Base-by-base conservation (phyloP, 345 rosid species). In the Punica granatum region DNA sequence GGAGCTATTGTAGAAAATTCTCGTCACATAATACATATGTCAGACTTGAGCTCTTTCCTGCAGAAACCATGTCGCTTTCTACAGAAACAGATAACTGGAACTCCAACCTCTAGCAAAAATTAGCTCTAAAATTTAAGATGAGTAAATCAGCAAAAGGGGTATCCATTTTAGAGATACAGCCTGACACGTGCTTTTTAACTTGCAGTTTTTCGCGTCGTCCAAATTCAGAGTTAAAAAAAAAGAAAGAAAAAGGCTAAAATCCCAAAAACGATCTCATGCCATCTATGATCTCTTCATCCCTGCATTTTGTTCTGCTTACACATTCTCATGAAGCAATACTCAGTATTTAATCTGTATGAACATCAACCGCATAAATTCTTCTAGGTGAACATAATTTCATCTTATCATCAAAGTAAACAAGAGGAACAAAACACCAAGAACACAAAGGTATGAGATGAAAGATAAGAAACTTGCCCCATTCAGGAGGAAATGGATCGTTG, bases 401-500 rank as follows among this genome's bases (percentile, higher is more conserved):
- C 5, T n/a, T 6, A 7, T 44, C 51, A 44, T 44, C 15, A 44
- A 44, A n/a, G 18, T 18, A 44, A 44, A 7, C 21, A 44, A 18
- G 51, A 7, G 2, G 51, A 44, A 44, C 6, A 44, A 44, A 44
- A 6, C 51, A 2, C 51, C n/a, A 12, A 44, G 48, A 0, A n/a
- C n/a, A n/a, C n/a, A 26, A 62, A 42, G 1, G 23, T 35, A 7
- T 42, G 31, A 62, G 37, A 58, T 53, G n/a, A n/a, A n/a, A n/a
- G 58, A 72, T 25, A 36, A 10, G 66, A 54, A 36, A 76, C 78
- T 81, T 86, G 64, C 99, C 99, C 99, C 99, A 94, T 82, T 89
- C 99, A 70, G 92, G 69, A 75, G 98, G 98, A 76, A 94, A 94
- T 7, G 85, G 95, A 66, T 86, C 87, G 65, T 85, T 84, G 0